Conservation (phyloP, 2,329 filamentous ascomycete genomes). For the Fusarium nematophilum region DNA sequence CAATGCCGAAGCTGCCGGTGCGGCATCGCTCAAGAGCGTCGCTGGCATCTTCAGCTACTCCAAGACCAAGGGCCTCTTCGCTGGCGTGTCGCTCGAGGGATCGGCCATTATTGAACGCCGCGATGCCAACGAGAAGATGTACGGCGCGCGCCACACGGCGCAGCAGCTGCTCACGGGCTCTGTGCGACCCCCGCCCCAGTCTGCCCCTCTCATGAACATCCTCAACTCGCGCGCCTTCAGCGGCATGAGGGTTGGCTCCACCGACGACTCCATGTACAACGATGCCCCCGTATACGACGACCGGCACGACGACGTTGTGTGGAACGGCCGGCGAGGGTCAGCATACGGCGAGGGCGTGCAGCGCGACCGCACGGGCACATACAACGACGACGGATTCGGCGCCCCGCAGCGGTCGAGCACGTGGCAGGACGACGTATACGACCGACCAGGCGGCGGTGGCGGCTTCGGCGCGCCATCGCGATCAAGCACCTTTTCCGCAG, state of each 20-base stretch:
- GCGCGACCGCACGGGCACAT: conserved; percentile 50
- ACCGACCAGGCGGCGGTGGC: conserved; percentile 58
- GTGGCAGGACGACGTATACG: conserved; percentile 82
- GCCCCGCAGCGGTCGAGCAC: conserved; percentile 72
- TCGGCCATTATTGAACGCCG: conserved; percentile 92
- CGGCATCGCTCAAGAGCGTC: conserved; percentile 88
- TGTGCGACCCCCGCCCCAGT: conserved; percentile 81
- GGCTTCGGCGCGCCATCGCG: conserved; percentile 55
- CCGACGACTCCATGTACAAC: conserved; percentile 85
- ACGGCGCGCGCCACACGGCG: conserved; percentile 84
- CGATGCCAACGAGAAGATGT: conserved; percentile 97
- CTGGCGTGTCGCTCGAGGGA: conserved; percentile 93
- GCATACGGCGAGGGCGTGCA: conserved; percentile 75
- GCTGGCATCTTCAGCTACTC: conserved; percentile 96
- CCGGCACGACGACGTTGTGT: conserved; percentile 82
- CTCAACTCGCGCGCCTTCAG: conserved; percentile 88
- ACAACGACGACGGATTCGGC: conserved; percentile 63
- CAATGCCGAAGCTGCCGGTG: conserved; percentile 95
- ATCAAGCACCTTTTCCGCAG: conserved; percentile 63
- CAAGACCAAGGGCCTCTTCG: conserved; percentile 97
- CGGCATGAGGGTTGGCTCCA: conserved; percentile 63
- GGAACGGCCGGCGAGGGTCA: conserved; percentile 79
- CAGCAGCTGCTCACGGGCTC: conserved; percentile 82
- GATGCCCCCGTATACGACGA: conserved; percentile 92
- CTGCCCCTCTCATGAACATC: conserved; percentile 85